Conservation (phyloP, 148 eudicot species). For the Amaranthus palmeri region DNA sequence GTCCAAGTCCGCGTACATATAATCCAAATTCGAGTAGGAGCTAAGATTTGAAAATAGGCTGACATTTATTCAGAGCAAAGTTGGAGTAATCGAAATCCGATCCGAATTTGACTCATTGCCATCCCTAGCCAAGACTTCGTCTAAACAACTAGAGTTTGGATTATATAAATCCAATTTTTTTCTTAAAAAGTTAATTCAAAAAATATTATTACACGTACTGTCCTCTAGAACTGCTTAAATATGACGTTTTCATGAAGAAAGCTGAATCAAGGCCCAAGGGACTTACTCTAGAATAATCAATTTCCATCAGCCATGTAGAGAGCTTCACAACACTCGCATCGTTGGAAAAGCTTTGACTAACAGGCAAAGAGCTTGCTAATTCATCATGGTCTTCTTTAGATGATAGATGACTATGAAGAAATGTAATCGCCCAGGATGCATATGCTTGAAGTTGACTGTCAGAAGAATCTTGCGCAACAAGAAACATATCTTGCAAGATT, state of each 20-base stretch:
- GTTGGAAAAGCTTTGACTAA: constrained; percentile 48
- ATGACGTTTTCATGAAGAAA: not conserved
- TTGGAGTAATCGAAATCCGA: too few relatives aligned
- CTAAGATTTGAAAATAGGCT: too few relatives aligned
- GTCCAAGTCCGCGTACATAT: too few relatives aligned
- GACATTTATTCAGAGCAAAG: too few relatives aligned
- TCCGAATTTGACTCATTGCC: not conserved
- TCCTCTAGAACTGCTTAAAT: not conserved
- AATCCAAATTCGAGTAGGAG: too few relatives aligned
- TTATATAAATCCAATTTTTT: not conserved
- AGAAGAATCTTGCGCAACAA: constrained; percentile 67
- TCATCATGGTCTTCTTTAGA: constrained; percentile 32
- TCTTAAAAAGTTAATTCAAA: not conserved
- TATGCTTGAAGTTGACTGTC: constrained; percentile 60
- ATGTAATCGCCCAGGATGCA: constrained; percentile 88
- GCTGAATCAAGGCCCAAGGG: not conserved
- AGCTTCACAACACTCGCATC: constrained; percentile 68
- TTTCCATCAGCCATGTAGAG: constrained; percentile 71
- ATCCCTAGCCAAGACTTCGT: not conserved
- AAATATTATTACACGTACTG: not conserved
- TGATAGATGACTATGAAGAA: constrained; percentile 56
- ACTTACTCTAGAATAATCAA: constrained; percentile 52
- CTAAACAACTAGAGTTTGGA: not conserved
- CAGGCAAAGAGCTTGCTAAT: constrained; percentile 26
- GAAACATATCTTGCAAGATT: constrained; percentile 76